Conservation (phyloP, 2,329 filamentous ascomycete genomes). For the Didymella glomerata region DNA sequence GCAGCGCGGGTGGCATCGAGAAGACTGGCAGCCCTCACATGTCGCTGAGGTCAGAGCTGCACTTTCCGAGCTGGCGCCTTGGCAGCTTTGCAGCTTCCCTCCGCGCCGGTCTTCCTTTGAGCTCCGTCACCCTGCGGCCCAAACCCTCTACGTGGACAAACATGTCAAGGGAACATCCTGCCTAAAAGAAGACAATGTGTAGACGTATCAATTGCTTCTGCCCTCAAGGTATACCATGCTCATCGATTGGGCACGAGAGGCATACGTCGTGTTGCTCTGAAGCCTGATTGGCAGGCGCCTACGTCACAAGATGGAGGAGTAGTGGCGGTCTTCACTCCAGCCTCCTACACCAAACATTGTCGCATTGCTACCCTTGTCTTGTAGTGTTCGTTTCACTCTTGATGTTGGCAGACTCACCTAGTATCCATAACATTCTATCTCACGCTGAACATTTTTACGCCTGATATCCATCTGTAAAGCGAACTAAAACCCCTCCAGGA, state of each 20-base stretch:
- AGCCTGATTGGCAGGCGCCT: conserved; percentile 38
- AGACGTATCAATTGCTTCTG: too few relatives aligned
- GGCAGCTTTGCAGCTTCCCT: conserved; percentile 23
- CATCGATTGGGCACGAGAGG: background rate
- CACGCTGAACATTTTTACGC: background rate
- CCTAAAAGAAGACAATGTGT: too few relatives aligned
- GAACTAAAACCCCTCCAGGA: background rate
- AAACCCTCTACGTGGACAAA: background rate
- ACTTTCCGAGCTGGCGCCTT: conserved; percentile 39
- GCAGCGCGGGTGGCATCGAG: conserved; percentile 44
- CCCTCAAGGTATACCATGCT: background rate
- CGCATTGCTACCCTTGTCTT: conserved; percentile 6
- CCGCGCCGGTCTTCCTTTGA: conserved; percentile 9
- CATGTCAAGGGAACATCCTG: background rate
- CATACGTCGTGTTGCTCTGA: background rate
- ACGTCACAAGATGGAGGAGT: conserved; percentile 35
- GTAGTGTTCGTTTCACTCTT: background rate
- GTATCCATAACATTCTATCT: background rate
- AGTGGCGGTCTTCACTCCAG: conserved; percentile 36
- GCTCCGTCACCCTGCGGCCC: conserved; percentile 15
- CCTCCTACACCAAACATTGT: conserved; percentile 27
- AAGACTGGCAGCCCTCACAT: conserved; percentile 29
- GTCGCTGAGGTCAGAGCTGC: conserved; percentile 27
- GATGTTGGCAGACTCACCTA: background rate
- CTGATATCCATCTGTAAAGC: background rate